These are phyloP conservation scores for Chlamydomonas sphaeroides DNA, from an alignment of 139 green algal species.

Conservation along the genomic window DNA sequence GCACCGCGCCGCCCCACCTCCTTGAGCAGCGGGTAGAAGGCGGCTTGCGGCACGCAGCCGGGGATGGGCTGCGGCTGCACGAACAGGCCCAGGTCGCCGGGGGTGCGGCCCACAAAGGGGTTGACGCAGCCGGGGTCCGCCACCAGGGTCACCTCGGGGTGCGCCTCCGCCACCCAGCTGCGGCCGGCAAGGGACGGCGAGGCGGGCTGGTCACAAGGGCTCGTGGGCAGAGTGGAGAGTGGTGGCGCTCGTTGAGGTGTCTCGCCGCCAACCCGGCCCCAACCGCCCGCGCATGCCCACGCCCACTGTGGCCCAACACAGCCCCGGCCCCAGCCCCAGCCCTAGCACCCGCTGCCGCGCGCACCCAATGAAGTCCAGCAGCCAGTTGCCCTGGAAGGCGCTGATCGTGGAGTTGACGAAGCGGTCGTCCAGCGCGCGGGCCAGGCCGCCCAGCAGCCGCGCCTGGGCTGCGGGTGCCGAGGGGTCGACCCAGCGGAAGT, in stretches of 20 bases:
- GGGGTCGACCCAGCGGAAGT: constrained; percentile 49
- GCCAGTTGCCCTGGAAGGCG: constrained; percentile 47
- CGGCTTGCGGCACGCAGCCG: constrained; percentile 30
- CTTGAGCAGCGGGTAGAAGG: constrained; percentile 45
- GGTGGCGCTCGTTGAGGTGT: too few species aligned
- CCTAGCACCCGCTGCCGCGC: too few species aligned
- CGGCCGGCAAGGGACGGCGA: background rate
- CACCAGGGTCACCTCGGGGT: constrained; percentile 5
- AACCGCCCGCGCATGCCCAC: too few species aligned
- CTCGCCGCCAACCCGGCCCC: too few species aligned
- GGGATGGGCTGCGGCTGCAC: background rate
- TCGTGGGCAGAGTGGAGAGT: too few species aligned
- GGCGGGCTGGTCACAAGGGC: background rate
- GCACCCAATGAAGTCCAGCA: constrained; percentile 45
- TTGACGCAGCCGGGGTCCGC: constrained; percentile 38
- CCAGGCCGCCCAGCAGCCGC: constrained; percentile 39
- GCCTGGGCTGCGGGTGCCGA: constrained; percentile 26
- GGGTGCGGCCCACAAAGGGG: constrained; percentile 25
- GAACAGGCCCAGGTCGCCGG: constrained; percentile 17
- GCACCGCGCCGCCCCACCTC: too few species aligned
- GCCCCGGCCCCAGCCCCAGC: too few species aligned
- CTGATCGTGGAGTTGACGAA: constrained; percentile 47
- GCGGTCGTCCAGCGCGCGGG: background rate
- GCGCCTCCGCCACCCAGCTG: background rate
- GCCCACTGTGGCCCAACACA: too few species aligned